Evolutionary conservation across 805 yeast genomes (phyloP).

Genomic region (Yamadazyma olivae): DNA sequence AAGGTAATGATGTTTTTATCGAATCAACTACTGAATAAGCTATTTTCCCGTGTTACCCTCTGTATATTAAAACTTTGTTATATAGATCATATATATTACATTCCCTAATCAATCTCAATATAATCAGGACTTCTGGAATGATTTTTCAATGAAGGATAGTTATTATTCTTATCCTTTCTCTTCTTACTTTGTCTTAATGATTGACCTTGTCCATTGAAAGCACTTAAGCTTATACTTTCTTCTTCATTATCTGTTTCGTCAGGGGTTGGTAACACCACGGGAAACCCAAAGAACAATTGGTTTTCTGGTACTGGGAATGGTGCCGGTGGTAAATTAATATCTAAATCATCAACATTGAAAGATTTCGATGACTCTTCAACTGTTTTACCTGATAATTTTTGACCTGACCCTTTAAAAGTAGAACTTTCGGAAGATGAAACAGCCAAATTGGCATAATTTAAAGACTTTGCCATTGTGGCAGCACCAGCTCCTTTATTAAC

Average conservation of each 20-base stretch:
- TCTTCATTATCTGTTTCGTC: constrained; percentile 22
- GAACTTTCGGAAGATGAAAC: constrained; percentile 28
- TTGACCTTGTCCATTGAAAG: constrained; percentile 70
- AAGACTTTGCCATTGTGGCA: constrained; percentile 76
- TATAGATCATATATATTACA: not conserved
- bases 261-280: constrained; percentile 50
- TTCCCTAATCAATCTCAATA: constrained; percentile 66
- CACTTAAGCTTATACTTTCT: constrained; percentile 31
- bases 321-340: constrained; percentile 62
- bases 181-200: constrained; percentile 68
- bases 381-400: constrained; percentile 64
- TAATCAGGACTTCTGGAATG: constrained; percentile 71
- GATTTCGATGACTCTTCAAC: constrained; percentile 20
- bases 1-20: constrained; percentile 63
- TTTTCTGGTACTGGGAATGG: constrained; percentile 77
- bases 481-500: constrained; percentile 41
- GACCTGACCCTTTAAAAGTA: constrained; percentile 60
- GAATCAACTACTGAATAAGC: constrained; percentile 22
- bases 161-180: constrained; percentile 53
- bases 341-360: constrained; percentile 41
- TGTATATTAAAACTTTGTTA: constrained; percentile 2
- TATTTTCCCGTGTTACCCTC: too few species aligned
- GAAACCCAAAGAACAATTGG: constrained; percentile 91
- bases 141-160: constrained; percentile 55
- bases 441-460: constrained; percentile 59